phyloP scores from a whole-genome alignment of 305 asterid genomes.

The Solanum chacoense region DNA sequence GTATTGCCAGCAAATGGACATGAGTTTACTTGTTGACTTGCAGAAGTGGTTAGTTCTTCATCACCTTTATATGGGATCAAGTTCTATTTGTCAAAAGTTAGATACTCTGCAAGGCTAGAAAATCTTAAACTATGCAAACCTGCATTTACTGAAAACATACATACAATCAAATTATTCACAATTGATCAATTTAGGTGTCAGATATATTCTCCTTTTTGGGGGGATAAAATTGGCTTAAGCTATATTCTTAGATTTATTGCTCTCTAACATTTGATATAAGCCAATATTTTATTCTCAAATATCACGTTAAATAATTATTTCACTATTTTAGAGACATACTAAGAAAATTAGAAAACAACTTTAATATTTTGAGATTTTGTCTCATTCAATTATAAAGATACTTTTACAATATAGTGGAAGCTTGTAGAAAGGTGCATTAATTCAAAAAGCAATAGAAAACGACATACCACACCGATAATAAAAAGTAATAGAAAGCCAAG shows the following conservation, averaged over 20 bases:
- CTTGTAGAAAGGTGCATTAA: background rate
- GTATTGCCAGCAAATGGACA: background rate
- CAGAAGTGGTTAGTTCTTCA: background rate
- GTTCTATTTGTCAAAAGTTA: background rate
- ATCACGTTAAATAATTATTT: background rate
- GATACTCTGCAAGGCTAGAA: background rate
- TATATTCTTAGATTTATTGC: background rate
- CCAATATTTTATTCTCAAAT: background rate
- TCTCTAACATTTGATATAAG: background rate
- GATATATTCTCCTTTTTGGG: background rate
- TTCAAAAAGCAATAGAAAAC: background rate
- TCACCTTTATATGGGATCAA: background rate
- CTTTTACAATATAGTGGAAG: background rate
- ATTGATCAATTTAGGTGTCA: background rate
- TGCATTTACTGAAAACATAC: background rate
- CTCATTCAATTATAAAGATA: background rate
- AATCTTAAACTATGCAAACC: background rate
- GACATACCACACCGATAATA: background rate
- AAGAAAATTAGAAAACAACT: background rate
- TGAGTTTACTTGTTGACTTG: background rate
- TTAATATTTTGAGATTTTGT: background rate
- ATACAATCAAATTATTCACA: background rate
- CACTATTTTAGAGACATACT: background rate
- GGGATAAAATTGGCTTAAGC: background rate
- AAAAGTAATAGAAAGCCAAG: background rate